Base-by-base conservation (phyloP, 1,284 basidiomycete genomes). In the Malassezia yamatoensis region DNA sequence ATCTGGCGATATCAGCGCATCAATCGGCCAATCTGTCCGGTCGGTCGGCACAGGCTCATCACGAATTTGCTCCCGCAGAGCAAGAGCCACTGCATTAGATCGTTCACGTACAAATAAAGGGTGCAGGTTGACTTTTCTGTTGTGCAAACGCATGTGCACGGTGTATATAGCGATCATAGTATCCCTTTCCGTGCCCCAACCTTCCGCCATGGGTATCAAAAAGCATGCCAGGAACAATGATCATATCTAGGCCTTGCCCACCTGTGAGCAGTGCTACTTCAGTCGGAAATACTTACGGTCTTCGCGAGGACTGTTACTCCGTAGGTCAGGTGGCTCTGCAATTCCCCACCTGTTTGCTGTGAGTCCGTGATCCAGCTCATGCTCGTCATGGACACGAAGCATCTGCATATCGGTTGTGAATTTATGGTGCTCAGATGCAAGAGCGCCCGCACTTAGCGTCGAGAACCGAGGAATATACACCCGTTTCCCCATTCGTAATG, bases 131-230 rank as follows among this genome's bases (percentile, higher is more conserved):
- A 20, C 35, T 36, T 15, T 13, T 42, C 29, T 33, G 32, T 34
- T 21, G 18, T 2, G 42, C 42, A 8, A 35, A 37, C 15, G 50
- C 47, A n/a, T 34, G 34, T 24, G 42, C 43, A 16, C 33, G 13
- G 20, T 16, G 33, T 5, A 75, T 47, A 54, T 76, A 76, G 33
- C 75, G 70, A 57, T 77, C 77, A 57, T 77, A 77, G 66, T 77
- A 77, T 0, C 77, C 77, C 41, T 75, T 65, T 16, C 77, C 77
- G 52, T 77, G 76, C 2, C 77, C 77, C 0, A 77, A 54, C 9
- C 77, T 58, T n/a, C 71, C 70, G 12, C 69, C 67, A 2, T 60
- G 34, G 34, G 48, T 33, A 52, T 77, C 77, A 50, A 77, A 77
- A 0, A 74, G 74, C 6, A 77, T 62, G 13, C 75, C 76, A 0